These are phyloP conservation scores for Citrus unshiu DNA, from an alignment of 345 rosid species.

Conservation along the genomic window DNA sequence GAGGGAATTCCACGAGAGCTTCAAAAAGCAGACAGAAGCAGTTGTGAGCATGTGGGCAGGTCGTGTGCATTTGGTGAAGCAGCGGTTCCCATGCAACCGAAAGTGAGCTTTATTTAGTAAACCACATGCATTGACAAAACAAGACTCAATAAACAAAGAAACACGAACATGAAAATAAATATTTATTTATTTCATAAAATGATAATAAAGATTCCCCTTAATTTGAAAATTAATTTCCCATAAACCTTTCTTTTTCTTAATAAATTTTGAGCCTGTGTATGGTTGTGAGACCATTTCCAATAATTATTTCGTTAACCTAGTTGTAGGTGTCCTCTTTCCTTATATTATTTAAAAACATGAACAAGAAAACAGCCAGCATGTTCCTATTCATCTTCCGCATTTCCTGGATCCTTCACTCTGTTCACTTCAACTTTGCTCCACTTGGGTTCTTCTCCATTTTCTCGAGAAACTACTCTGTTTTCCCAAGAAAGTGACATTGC, in stretches of 20 bases:
- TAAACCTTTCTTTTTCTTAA: no score
- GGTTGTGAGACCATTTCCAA: no score
- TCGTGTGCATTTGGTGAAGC: conserved; percentile 12
- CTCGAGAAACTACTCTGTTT: not conserved
- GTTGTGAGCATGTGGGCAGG: conserved; percentile 13
- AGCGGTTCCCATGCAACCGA: conserved; percentile 17
- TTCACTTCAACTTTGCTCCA: not conserved
- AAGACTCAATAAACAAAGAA: not conserved
- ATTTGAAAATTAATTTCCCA: no score
- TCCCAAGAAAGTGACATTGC: not conserved
- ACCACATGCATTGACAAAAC: not conserved
- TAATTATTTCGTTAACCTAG: no score
- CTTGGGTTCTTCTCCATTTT: conserved; percentile 14
- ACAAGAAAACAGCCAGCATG: not conserved
- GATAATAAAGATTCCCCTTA: no score
- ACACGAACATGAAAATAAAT: no score
- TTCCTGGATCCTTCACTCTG: conserved; percentile 29
- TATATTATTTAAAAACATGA: not conserved
- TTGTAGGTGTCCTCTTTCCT: no score
- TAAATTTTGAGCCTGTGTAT: no score
- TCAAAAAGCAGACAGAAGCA: not conserved
- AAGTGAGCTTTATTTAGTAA: conserved; percentile 3
- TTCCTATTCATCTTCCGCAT: conserved; percentile 15
- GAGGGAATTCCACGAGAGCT: not conserved
- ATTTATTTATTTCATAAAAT: not conserved